Evolutionary conservation across 495 filamentous ascomycete genomes (phyloP), one percentile per base, ranked within the genome.

Genomic region (Symbiotaphrina buchneri): DNA sequence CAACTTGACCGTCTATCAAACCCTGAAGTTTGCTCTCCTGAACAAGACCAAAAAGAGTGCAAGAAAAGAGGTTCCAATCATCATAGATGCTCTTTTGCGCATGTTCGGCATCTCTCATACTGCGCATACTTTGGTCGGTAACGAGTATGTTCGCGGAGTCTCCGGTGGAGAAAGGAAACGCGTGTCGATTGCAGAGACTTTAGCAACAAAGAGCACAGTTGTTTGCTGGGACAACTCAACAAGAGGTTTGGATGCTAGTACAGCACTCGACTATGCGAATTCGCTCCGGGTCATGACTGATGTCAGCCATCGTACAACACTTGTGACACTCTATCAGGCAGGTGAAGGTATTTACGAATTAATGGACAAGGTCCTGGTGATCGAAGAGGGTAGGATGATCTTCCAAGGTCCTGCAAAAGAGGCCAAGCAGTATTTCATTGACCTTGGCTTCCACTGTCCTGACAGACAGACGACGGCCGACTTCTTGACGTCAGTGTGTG

Each of bases 241-340:
- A 0, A 56, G 79, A n/a, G 79, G 79, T 21, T 52, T 87, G 11
- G 79, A 87, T 47, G 71, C 75, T 2, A 71, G 64, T 16, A 83
- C 79, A 4, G 79, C 79, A 1, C 55, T 84, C 13, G 78, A 85
- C 44, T 85, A 78, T 40, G 74, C 74, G 13, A 74, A 68, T 35
- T 75, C 71, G 0, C 49, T 85, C 21, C 65, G 78, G 8, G 72
- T 80, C 39, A 80, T 87, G 67, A 85, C 82, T 14, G 76, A 82
- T 36, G 66, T 87, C 33, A 75, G 63, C 42, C 65, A 80, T 41
- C 67, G 72, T 8, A 87, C 80, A 4, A 84, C 78, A 0, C 58
- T 91, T 20, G 79, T 81, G 14, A 85, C 79, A 1, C 54, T 87
- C 1, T 87, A 87, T 51, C 79, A 87, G 44, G 77, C 77, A 1